A percentile compares a stretch with the other conserved stretches of the same genome.
Conservation (phyloP, 352 stramenopile genomes). For the Phytopythium litorale region DNA sequence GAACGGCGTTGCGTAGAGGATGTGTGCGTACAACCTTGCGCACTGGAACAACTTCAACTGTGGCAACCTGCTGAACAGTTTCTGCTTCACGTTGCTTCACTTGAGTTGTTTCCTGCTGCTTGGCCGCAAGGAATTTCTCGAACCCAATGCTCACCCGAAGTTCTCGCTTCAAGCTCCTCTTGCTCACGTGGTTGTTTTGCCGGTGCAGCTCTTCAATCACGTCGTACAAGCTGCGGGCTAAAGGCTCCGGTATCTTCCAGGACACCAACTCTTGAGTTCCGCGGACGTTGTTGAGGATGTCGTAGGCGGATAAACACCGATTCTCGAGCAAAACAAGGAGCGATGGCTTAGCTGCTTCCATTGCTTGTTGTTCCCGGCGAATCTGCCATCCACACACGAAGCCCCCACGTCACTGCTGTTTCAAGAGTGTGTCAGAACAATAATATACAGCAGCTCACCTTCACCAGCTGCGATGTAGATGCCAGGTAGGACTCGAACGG, state of each 20-base stretch:
- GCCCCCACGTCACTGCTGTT: neutral
- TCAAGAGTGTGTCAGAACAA: neutral
- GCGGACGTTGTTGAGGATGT: constrained; percentile 50
- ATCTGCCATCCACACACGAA: constrained; percentile 22
- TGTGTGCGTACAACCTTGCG: neutral
- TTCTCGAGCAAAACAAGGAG: constrained; percentile 35
- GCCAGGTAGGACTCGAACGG: constrained; percentile 41
- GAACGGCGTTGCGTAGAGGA: neutral
- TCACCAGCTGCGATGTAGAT: constrained; percentile 28
- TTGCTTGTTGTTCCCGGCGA: constrained; percentile 45
- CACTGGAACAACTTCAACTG: constrained; percentile 3
- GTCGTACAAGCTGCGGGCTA: constrained; percentile 49
- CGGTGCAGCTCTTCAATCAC: constrained; percentile 45
- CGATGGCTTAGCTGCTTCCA: constrained; percentile 34
- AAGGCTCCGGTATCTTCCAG: constrained; percentile 43
- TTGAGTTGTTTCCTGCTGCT: neutral
- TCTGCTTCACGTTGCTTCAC: neutral
- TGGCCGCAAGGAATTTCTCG: constrained; percentile 19
- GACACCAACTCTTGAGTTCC: constrained; percentile 46
- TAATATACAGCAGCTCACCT: constrained; percentile 20
- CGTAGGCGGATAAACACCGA: constrained; percentile 42
- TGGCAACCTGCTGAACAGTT: neutral
- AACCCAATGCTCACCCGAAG: constrained; percentile 38
- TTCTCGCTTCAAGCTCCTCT: constrained; percentile 37
- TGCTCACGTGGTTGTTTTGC: constrained; percentile 35